Conservation (phyloP, 2,329 filamentous ascomycete genomes). For the Claviceps paspali region DNA sequence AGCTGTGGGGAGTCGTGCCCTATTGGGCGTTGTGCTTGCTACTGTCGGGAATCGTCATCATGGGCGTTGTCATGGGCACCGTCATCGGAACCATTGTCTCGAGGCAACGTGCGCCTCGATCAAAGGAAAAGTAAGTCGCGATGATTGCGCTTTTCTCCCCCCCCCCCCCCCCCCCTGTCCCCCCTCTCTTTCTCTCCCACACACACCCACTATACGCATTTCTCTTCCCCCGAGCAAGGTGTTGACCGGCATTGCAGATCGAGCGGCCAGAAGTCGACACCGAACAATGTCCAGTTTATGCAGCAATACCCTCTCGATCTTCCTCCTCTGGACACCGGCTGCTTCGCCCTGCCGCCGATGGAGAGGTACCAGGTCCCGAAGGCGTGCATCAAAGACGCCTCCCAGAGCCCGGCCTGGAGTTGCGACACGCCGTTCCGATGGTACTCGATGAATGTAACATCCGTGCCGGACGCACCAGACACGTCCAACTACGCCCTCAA, state of each 20-base stretch:
- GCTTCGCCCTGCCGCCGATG: conserved; percentile 39
- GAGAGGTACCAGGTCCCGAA: conserved; percentile 32
- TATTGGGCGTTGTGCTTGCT: conserved; percentile 45
- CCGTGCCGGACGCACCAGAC: conserved; percentile 11
- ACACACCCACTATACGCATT: no score
- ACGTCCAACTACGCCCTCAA: conserved; percentile 25
- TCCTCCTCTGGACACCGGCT: conserved; percentile 36
- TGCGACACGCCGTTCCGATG: conserved; percentile 37
- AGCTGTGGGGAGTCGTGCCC: conserved; percentile 42
- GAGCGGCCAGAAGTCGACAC: conserved; percentile 17
- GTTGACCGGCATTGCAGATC: conserved; percentile 5
- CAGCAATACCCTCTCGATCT: conserved; percentile 34
- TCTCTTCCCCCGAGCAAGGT: background rate
- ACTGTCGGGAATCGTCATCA: conserved; percentile 30
- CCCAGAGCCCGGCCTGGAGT: conserved; percentile 44
- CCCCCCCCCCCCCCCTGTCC: background rate
- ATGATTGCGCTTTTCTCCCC: background rate
- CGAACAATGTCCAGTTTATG: conserved; percentile 34
- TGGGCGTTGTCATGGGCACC: conserved; percentile 40
- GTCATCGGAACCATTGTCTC: conserved; percentile 22
- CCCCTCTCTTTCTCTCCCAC: background rate
- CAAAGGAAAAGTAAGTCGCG: conserved; percentile 12
- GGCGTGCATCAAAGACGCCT: conserved; percentile 41
- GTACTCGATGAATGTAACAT: conserved; percentile 27
- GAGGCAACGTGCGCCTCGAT: conserved; percentile 4